Conservation (phyloP, 345 rosid species). For the Psidium friedrichsthalianum region DNA sequence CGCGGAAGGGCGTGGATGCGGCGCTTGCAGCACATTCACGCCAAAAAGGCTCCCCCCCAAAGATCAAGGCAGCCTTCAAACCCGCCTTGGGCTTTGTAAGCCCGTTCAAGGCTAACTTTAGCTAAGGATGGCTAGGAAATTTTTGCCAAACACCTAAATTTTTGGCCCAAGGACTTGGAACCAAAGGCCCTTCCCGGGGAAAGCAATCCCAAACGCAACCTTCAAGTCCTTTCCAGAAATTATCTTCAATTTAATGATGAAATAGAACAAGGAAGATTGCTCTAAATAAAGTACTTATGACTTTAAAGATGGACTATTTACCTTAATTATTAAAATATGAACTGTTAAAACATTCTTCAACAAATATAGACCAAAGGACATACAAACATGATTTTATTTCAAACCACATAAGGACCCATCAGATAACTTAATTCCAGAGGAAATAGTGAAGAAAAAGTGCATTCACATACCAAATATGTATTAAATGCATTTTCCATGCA, state of each 20-base stretch:
- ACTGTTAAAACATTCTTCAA: neutral
- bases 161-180: too few species aligned
- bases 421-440: neutral
- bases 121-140: too few species aligned
- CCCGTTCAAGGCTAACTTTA: too few species aligned
- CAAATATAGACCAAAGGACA: neutral
- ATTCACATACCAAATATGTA: slow-evolving; percentile 65
- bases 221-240: neutral
- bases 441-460: neutral
- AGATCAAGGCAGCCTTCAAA: too few species aligned
- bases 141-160: too few species aligned
- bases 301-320: neutral
- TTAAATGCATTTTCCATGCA: slow-evolving; percentile 98
- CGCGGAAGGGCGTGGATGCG: too few species aligned
- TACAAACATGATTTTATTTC: neutral
- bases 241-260: neutral
- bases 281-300: neutral
- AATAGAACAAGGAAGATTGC: neutral
- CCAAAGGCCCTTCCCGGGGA: too few species aligned
- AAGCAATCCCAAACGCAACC: too few species aligned
- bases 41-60: too few species aligned
- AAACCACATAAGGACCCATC: neutral
- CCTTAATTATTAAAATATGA: neutral
- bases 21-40: too few species aligned
- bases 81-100: too few species aligned